Conservation (phyloP, 306 rosid genomes). For the Begonia fuchsioides region DNA sequence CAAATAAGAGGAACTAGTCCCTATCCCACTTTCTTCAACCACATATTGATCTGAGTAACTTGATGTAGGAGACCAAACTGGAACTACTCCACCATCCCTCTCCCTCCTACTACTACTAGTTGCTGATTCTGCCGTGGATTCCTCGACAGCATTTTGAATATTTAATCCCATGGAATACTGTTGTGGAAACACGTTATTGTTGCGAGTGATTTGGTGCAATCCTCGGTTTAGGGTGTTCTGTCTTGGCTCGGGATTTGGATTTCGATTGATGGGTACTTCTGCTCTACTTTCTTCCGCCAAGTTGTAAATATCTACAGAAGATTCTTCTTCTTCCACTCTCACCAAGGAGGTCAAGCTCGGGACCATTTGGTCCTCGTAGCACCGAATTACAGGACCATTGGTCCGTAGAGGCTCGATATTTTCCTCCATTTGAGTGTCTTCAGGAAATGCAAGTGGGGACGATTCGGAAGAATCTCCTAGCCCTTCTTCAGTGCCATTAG, state of each 20-base stretch:
- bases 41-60: conserved; percentile 62
- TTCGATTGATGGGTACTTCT: conserved; percentile 62
- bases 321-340: conserved; percentile 64
- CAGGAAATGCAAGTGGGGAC: conserved; percentile 42
- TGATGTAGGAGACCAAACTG: conserved; percentile 76
- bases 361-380: conserved; percentile 82
- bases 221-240: conserved; percentile 25
- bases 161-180: conserved; percentile 16
- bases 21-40: conserved; percentile 57
- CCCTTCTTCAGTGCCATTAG: conserved; percentile 84
- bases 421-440: conserved; percentile 67
- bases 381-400: conserved; percentile 29
- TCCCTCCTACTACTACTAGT: conserved; percentile 63
- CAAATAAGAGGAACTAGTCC: conserved; percentile 50
- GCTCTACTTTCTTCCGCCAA: conserved; percentile 42
- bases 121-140: conserved; percentile 66
- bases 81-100: conserved; percentile 77
- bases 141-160: conserved; percentile 33
- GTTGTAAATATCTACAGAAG: conserved; percentile 35
- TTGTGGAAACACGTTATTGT: conserved; percentile 15
- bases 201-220: conserved; percentile 18
- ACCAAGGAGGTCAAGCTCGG: conserved; percentile 58
- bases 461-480: conserved; percentile 82
- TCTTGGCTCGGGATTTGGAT: conserved; percentile 28
- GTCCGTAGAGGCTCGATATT: conserved; percentile 36